Evolutionary conservation across 2,329 filamentous ascomycete genomes (phyloP), one percentile per base, ranked within the genome.

Genomic region (Aureobasidium sp.): DNA sequence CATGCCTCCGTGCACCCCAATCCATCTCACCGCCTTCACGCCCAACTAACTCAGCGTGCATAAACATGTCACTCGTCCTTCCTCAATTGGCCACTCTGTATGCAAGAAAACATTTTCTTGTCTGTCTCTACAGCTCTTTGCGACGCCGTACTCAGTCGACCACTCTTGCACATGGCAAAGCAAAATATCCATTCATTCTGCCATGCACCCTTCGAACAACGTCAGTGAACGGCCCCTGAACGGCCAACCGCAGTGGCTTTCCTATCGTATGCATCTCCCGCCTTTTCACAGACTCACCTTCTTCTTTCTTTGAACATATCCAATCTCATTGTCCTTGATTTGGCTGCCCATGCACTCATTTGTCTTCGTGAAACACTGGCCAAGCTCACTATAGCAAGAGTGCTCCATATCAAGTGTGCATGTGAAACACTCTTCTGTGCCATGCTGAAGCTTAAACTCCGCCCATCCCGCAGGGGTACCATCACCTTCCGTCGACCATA

Each of bases 151-250:
- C 34, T 16, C 48, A 37, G 7, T 25, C 48, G 3, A 44, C 21
- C 21, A 27, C 6, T 16, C 25, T 16, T 41, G 36, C 50, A 53
- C 21, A 27, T 13, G 16, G 13, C 2, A 41, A 4, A 21, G 39
- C n/a, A 42, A 41, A 9, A 8, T 27, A 27, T 14, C n/a, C 25
- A 9, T 30, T 3, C n/a, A 39, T 41, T 41, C 50, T 53, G 34
- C 50, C 50, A 53, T 41, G 30, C 50, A 39, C 50, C 25, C 3
- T 39, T 27, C 25, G 30, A 29, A 41, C 50, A 58, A 58, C 54
- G 54, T 58, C 54, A 58, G 36, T 36, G 53, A 57, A 58, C 54
- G 54, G 54, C 54, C 54, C 42, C 54, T 45, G 42, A 58, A 55
- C 51, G 37, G 36, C 27, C 37, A 53, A 53, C 50, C 39, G 29